These are phyloP conservation scores for Aspergillus sp. DNA, from an alignment of 2,329 filamentous ascomycete genomes.

Conservation along the genomic window DNA sequence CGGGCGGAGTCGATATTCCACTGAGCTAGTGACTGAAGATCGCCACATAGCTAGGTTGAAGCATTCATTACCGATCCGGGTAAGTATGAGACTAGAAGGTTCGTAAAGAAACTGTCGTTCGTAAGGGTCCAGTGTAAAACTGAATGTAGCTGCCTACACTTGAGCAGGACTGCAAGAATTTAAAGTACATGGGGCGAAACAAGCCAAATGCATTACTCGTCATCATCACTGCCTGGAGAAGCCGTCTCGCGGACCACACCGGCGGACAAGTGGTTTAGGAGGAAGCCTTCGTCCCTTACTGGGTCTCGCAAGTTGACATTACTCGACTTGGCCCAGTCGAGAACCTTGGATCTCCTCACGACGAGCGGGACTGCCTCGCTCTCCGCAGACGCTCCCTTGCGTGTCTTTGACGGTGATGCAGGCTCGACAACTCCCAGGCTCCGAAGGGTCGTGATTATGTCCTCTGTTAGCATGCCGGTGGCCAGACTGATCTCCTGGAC, in stretches of 20 bases:
- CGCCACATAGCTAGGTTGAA: constrained; percentile 1
- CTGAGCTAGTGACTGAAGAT: too few species aligned
- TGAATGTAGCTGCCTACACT: background rate
- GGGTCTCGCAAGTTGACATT: constrained; percentile 66
- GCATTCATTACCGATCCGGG: background rate
- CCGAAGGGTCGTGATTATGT: constrained; percentile 76
- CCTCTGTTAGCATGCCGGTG: constrained; percentile 84
- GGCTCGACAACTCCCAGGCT: constrained; percentile 74
- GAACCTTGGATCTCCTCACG: constrained; percentile 63
- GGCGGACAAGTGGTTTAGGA: constrained; percentile 69
- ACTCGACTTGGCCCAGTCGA: constrained; percentile 69
- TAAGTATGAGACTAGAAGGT: background rate
- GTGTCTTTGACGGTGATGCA: constrained; percentile 57
- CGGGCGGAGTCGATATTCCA: background rate
- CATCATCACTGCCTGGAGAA: constrained; percentile 26
- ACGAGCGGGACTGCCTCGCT: constrained; percentile 40
- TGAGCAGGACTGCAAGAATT: background rate
- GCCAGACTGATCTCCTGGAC: constrained; percentile 73
- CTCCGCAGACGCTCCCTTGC: constrained; percentile 46
- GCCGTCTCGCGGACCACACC: constrained; percentile 37
- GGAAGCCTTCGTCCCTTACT: constrained; percentile 79
- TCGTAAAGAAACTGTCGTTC: background rate
- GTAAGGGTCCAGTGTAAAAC: constrained; percentile 2
- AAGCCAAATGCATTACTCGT: constrained; percentile 20
- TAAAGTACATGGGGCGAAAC: background rate